These are phyloP conservation scores for Phylloporus sp. DNA, from an alignment of 1,284 basidiomycete species.

Conservation along the genomic window DNA sequence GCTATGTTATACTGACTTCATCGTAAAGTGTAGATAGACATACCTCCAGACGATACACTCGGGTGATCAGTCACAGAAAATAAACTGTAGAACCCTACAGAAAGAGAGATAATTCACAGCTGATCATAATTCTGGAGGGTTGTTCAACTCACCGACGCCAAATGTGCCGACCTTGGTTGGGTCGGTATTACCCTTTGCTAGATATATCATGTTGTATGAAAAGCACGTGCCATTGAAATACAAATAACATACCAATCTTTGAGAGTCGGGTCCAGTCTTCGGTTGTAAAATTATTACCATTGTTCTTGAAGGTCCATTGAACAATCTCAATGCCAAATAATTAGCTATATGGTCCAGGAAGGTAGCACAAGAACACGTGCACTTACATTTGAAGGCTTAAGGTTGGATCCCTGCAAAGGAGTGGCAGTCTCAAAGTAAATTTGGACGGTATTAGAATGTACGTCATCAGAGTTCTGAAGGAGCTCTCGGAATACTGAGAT, in stretches of 20 bases:
- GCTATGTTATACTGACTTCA: background rate
- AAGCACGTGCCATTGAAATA: background rate
- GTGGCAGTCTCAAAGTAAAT: constrained; percentile 69
- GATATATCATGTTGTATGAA: background rate
- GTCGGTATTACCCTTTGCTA: constrained; percentile 81
- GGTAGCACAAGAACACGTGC: background rate
- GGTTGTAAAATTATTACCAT: constrained; percentile 80
- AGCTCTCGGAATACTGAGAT: constrained; percentile 89
- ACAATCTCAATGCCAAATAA: constrained; percentile 54
- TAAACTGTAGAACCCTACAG: constrained; percentile 16
- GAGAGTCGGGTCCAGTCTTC: constrained; percentile 88
- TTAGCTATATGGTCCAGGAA: background rate
- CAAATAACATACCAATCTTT: constrained; percentile 71
- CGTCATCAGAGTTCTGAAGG: constrained; percentile 94
- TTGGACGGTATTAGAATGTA: constrained; percentile 79
- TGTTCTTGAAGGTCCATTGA: constrained; percentile 85
- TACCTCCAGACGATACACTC: constrained; percentile 4
- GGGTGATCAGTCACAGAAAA: constrained; percentile 15
- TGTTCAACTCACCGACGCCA: constrained; percentile 78
- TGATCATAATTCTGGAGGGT: background rate
- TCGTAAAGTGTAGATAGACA: background rate
- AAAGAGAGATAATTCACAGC: background rate
- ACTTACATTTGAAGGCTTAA: background rate
- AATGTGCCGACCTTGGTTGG: constrained; percentile 61
- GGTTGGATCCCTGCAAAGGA: background rate